A percentile compares a stretch with the other conserved stretches of the same genome.
Conservation (phyloP, 768 basidiomycete genomes). For the Mycena latifolia region DNA sequence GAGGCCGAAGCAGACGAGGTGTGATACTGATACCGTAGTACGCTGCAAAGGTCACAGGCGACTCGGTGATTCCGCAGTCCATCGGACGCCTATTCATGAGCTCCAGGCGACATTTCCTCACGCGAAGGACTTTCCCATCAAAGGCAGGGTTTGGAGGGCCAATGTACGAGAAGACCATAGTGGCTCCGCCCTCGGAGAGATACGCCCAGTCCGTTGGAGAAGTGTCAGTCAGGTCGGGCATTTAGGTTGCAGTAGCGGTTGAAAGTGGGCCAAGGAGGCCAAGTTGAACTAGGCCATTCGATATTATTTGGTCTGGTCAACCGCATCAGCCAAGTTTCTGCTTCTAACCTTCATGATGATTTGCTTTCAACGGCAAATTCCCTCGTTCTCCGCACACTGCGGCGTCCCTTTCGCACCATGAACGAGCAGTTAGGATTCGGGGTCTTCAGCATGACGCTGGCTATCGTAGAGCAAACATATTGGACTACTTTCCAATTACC, state of each 20-base stretch:
- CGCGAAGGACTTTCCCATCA: constrained; percentile 77
- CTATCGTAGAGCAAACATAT: too few relatives aligned
- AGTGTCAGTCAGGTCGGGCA: constrained; percentile 43
- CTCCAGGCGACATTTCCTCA: constrained; percentile 69
- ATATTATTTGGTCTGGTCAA: too few relatives aligned
- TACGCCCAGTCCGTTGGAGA: constrained; percentile 79
- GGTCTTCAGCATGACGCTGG: too few relatives aligned
- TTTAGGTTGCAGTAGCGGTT: neutral
- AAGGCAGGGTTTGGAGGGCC: constrained; percentile 67
- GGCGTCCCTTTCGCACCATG: too few relatives aligned
- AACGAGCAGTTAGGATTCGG: too few relatives aligned
- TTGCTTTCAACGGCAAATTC: too few relatives aligned
- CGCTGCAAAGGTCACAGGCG: neutral
- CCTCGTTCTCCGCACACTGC: too few relatives aligned
- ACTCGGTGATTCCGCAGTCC: neutral
- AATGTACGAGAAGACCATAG: constrained; percentile 87
- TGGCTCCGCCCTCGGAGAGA: constrained; percentile 92
- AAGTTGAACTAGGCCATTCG: too few relatives aligned
- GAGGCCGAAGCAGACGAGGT: neutral
- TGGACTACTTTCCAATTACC: too few relatives aligned
- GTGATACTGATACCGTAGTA: neutral
- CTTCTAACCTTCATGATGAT: too few relatives aligned
- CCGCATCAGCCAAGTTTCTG: too few relatives aligned
- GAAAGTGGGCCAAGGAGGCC: too few relatives aligned
- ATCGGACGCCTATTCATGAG: neutral